Conservation (phyloP, 345 rosid species). For the Citrus unshiu region DNA sequence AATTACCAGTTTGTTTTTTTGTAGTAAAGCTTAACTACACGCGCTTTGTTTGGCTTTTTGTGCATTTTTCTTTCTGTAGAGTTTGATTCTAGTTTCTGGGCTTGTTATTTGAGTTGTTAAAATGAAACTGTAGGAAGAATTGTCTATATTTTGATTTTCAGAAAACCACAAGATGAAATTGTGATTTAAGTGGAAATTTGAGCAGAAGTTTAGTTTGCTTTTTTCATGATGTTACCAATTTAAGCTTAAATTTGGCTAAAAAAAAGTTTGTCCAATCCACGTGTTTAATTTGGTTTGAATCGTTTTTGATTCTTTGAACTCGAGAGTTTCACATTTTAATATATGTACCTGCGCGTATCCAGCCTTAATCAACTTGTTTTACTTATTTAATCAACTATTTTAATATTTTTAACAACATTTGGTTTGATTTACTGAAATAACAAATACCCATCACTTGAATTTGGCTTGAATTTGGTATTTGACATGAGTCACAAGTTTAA, state of each 20-base stretch:
- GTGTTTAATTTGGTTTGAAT: not conserved
- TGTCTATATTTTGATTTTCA: not conserved
- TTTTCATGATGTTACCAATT: not conserved
- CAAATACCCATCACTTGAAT: not conserved
- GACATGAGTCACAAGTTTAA: not conserved
- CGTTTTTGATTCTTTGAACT: not conserved
- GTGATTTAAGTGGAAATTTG: not conserved
- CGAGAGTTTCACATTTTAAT: not conserved
- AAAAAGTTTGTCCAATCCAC: not conserved
- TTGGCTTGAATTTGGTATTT: not conserved
- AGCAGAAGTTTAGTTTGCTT: not conserved
- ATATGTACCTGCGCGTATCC: not conserved
- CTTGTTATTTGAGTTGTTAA: not conserved
- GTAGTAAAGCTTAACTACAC: too few species aligned
- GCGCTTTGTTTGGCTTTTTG: not conserved
- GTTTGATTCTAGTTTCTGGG: not conserved
- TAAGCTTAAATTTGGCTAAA: not conserved
- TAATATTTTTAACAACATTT: not conserved
- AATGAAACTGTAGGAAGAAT: not conserved
- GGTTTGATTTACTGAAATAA: not conserved
- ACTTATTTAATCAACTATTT: not conserved
- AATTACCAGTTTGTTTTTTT: not conserved
- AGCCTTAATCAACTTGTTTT: not conserved
- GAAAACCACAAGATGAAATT: not conserved
- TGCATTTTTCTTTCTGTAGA: not conserved